Conservation (phyloP, 306 rosid genomes). For the Ammopiptanthus mongolicus region DNA sequence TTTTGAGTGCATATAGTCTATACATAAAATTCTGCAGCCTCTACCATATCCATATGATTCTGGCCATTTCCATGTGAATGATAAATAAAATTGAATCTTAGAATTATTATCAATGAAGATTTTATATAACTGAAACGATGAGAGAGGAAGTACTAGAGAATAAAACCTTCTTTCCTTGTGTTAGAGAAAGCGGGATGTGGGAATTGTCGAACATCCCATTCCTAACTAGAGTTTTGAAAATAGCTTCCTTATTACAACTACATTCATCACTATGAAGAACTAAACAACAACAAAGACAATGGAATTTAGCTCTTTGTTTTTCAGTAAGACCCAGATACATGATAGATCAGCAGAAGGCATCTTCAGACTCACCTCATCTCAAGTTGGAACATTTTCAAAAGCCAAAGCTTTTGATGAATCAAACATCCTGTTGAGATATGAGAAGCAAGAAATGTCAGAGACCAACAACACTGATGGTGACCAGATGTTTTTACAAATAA, state of each 20-base stretch:
- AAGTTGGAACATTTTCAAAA: conserved; percentile 64
- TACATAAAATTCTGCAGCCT: too few species aligned
- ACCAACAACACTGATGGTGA: conserved; percentile 5
- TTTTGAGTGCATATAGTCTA: too few species aligned
- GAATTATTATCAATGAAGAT: not conserved
- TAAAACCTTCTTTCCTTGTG: conserved; percentile 74
- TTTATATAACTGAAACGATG: not conserved
- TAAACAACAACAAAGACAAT: not conserved
- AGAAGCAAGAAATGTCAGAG: conserved; percentile 13
- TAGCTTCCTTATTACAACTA: conserved; percentile 56
- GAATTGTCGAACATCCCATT: conserved; percentile 81
- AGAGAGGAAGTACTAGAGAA: not conserved
- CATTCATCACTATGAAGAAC: not conserved
- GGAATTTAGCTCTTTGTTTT: not conserved
- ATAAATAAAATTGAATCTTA: not conserved
- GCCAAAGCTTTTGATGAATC: conserved; percentile 93
- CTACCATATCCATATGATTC: not conserved
- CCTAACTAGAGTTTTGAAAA: conserved; percentile 65
- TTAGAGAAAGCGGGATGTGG: conserved; percentile 72
- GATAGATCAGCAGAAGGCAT: too few species aligned
- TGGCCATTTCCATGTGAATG: not conserved
- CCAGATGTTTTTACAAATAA: not conserved
- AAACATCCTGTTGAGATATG: conserved; percentile 58
- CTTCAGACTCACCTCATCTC: conserved; percentile 48
- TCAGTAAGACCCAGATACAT: too few species aligned